Evolutionary conservation across 371 early-diverging fungal genomes (phyloP), one percentile per base, ranked within the genome.

Genomic region (Circinella umbellata): DNA sequence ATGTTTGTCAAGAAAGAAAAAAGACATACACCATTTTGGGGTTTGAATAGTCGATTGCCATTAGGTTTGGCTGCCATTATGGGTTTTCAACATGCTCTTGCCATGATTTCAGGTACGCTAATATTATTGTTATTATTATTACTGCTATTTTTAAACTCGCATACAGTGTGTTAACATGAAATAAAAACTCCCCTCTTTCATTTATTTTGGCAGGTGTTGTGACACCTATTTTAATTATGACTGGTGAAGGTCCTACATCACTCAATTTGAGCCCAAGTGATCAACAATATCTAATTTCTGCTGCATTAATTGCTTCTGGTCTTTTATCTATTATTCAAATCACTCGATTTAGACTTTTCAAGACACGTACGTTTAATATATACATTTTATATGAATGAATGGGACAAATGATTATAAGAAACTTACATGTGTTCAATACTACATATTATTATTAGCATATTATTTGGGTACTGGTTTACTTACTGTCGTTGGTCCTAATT

Each of bases 11-110:
- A 79, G 69, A 80, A 78, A 46, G 74, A 69, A 38, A 69, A 74
- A 64, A 34, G 55, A 38, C 73, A 69, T 42, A 77, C 89, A 1
- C 89, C 88, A 6, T 89, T 89, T 61, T 89, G 84, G 75, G 90
- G 90, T 4, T 76, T 89, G 59, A 85, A 89, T 69, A 85, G 84
- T 67, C 69, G 79, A 65, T 69, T 89, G 20, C 89, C 90, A 27
- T 70, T 85, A 35, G 76, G 81, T 35, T 67, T 89, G 39, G 87
- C 88, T 35, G 66, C 84, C 35, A 73, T 89, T 18, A 84, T 89
- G 81, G 90, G 90, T 7, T 85, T 89, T 55, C 90, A 89, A 48
- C 89, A 89, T 63, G 76, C 86, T 10, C 69, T 89, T 47, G 85
- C 89, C 35, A 85, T 85, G 85, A 42, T 69, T 69, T 69, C 75